These are phyloP conservation scores for Lolium rigidum DNA, from an alignment of 176 grass and related monocot genomes.

Conservation along the genomic window DNA sequence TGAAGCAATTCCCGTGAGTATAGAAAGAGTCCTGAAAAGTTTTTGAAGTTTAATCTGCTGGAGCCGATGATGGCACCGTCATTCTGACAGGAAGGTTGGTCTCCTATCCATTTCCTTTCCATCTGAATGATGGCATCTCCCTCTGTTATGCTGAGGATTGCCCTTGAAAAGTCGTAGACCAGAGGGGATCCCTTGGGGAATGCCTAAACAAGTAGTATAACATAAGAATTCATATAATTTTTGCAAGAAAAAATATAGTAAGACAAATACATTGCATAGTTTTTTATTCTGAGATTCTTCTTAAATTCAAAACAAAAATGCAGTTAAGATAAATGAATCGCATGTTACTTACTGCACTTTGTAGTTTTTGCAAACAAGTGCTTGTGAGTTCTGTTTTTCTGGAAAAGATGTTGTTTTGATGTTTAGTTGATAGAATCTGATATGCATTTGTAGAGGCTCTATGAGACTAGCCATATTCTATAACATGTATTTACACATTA, in stretches of 20 bases:
- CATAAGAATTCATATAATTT: not conserved
- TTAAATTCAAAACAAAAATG: not conserved
- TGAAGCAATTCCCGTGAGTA: constrained; percentile 48
- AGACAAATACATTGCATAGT: not conserved
- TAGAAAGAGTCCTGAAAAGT: constrained; percentile 54
- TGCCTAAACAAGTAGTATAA: constrained; percentile 35
- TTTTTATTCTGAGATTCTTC: not conserved
- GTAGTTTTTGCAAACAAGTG: constrained; percentile 14
- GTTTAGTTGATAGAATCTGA: not conserved
- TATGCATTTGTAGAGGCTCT: not conserved
- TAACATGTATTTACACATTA: not conserved
- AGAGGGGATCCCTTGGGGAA: constrained; percentile 48
- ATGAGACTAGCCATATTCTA: not conserved
- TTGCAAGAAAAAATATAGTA: not conserved
- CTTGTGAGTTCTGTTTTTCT: not conserved
- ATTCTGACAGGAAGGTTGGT: constrained; percentile 30
- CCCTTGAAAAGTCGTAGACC: constrained; percentile 51
- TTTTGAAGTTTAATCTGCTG: constrained; percentile 41
- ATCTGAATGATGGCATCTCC: constrained; percentile 50
- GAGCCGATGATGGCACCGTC: constrained; percentile 28
- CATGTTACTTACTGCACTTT: not conserved
- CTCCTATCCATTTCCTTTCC: constrained; percentile 54
- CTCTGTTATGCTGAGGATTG: constrained; percentile 64
- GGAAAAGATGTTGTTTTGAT: not conserved
- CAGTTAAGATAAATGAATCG: constrained; percentile 2